These are phyloP conservation scores for Cyclaneusma minus DNA, from an alignment of 2,329 filamentous ascomycete species.

Conservation along the genomic window DNA sequence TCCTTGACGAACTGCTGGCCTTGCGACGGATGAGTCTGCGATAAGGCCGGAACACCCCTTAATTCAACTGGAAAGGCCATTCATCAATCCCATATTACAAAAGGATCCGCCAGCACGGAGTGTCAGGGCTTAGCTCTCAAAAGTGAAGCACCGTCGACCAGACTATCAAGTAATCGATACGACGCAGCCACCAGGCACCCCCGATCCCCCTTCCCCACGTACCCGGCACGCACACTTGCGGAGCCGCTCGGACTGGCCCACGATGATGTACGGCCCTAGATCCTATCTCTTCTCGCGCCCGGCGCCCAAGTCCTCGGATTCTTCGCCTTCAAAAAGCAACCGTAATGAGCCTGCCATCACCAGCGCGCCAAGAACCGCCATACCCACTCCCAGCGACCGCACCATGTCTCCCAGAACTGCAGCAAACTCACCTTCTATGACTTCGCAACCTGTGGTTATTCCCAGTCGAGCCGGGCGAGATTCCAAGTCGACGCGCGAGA, in stretches of 20 bases:
- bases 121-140: too few species aligned
- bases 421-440: slow-evolving; percentile 9
- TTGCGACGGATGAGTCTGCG: slow-evolving; percentile 5
- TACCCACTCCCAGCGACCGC: slow-evolving; percentile 3
- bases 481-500: slow-evolving; percentile 9
- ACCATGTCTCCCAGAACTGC: slow-evolving; percentile 5
- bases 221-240: too few species aligned
- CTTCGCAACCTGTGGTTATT: slow-evolving; percentile 17
- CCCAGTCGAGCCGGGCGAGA: slow-evolving; percentile 12
- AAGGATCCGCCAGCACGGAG: too few species aligned
- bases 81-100: too few species aligned
- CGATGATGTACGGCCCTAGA: slow-evolving; percentile 13
- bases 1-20: slow-evolving; percentile 6
- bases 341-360: slow-evolving; percentile 1
- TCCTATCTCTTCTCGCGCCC: slow-evolving; percentile 13
- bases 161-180: too few species aligned
- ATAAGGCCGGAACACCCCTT: slow-evolving; percentile 6
- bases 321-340: too few species aligned
- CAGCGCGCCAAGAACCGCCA: not conserved
- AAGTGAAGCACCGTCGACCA: too few species aligned
- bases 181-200: too few species aligned
- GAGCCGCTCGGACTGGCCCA: too few species aligned
- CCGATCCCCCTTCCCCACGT: too few species aligned
- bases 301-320: too few species aligned
- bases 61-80: too few species aligned